Evolutionary conservation across 345 rosid species (phyloP), one percentile per base, ranked within the genome.

Genomic region (Acer negundo): DNA sequence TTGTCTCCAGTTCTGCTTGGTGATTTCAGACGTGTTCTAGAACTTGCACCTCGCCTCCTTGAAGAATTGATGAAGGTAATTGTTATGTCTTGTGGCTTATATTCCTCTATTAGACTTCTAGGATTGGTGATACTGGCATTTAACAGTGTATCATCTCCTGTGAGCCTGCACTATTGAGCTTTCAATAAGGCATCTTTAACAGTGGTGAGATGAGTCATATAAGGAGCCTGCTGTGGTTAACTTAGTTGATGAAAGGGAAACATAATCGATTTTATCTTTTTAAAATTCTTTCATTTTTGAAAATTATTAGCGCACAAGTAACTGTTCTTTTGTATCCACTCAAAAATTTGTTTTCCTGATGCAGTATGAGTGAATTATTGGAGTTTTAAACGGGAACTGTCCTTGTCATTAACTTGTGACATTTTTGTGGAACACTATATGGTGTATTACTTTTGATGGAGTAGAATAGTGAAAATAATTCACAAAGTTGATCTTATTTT

Each of bases 11-110:
- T 93, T 79, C 84, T 96, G 87, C 84, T 77, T 31, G 85, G 81
- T 79, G 99, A 96, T 86, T 92, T 96, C 79, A 92, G 85, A 81
- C 97, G 89, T 66, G 92, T 94, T 35, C 87, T 96, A 65, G 98
- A 92, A 85, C 97, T 94, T 83, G 89, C 99, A 69, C 99, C 98
- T 84, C 92, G 97, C 13, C 98, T 94, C 66, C 95, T 96, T 55
- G 99, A 96, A 84, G 99, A 96, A 82, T 80, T 96, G 75, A 85
- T 92, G 90, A 94, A 96, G 99, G 99, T 94, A 69, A 51, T 62
- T 59, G 75, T 65, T 84, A 61, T 62, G 61, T 42, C 11, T 67
- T 59, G 26, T 74, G 31, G 64, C 56, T 75, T 67, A 75, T 16
- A n/a, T 6, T 16, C 10, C 20, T 22, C 9, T 10, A 7, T 55